A percentile compares a stretch with the other conserved stretches of the same genome.
These are phyloP conservation scores for Cercospora nicotianae DNA, from an alignment of 2,329 filamentous ascomycete genomes.

Conservation along the genomic window DNA sequence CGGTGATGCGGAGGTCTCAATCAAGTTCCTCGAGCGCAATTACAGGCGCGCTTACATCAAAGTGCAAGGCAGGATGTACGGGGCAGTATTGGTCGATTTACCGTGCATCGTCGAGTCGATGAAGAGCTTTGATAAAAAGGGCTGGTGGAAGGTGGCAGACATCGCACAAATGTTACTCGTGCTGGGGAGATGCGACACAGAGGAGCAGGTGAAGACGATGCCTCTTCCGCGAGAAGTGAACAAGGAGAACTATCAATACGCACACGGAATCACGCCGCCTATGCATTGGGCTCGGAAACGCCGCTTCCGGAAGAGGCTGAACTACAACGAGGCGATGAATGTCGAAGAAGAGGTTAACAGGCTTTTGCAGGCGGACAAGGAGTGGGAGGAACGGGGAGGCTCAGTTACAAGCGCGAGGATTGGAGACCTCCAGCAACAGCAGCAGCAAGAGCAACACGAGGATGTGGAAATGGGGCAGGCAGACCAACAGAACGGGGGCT, in stretches of 20 bases:
- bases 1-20: slow-evolving; percentile 74
- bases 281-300: slow-evolving; percentile 83
- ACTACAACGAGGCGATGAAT: slow-evolving; percentile 78
- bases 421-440: slow-evolving; percentile 10
- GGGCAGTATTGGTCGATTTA: slow-evolving; percentile 76
- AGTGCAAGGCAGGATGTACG: slow-evolving; percentile 70
- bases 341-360: slow-evolving; percentile 78
- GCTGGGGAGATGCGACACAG: slow-evolving; percentile 63
- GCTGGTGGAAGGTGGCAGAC: slow-evolving; percentile 85
- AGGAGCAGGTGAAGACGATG: slow-evolving; percentile 50
- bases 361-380: slow-evolving; percentile 67
- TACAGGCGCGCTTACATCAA: slow-evolving; percentile 71
- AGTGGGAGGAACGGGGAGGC: slow-evolving; percentile 54
- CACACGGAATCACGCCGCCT: slow-evolving; percentile 83
- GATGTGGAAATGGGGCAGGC: slow-evolving; percentile 24
- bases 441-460: slow-evolving; percentile 13
- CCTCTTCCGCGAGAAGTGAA: slow-evolving; percentile 73
- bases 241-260: slow-evolving; percentile 67
- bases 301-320: slow-evolving; percentile 79
- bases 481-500: slow-evolving; percentile 24
- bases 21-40: slow-evolving; percentile 76
- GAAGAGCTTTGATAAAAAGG: slow-evolving; percentile 89
- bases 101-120: slow-evolving; percentile 86
- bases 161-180: slow-evolving; percentile 87
- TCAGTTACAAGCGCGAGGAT: slow-evolving; percentile 23